These are phyloP conservation scores for Trametes pubescens DNA, from an alignment of 1,284 basidiomycete genomes.

Conservation along the genomic window DNA sequence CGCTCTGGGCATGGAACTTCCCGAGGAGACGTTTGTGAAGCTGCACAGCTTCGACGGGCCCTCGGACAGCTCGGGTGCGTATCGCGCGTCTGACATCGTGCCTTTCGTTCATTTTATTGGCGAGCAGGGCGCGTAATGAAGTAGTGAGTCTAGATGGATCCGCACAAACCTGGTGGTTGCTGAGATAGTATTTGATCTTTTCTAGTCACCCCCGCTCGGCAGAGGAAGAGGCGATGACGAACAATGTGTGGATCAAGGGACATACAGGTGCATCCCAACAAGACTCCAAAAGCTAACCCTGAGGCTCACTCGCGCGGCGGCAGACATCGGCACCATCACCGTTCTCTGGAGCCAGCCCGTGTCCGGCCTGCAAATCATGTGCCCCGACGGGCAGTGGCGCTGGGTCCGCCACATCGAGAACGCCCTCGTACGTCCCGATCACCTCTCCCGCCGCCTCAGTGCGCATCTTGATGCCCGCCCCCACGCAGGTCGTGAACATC, in stretches of 20 bases:
- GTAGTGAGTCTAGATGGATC: conserved; percentile 38
- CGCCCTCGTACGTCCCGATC: conserved; percentile 51
- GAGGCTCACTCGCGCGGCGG: neutral
- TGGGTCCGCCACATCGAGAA: conserved; percentile 69
- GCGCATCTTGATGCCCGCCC: neutral
- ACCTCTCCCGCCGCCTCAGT: too few relatives aligned
- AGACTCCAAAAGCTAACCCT: neutral
- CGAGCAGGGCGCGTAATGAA: conserved; percentile 44
- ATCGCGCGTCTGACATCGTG: neutral
- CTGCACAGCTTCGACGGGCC: conserved; percentile 45
- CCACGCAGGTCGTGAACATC: conserved; percentile 55
- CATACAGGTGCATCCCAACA: conserved; percentile 50
- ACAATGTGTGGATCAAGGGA: conserved; percentile 67
- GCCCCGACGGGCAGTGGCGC: conserved; percentile 59
- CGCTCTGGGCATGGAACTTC: conserved; percentile 40
- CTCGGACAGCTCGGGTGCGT: conserved; percentile 43
- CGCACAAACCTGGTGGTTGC: too few relatives aligned
- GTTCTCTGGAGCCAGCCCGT: conserved; percentile 69
- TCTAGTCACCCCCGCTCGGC: conserved; percentile 42
- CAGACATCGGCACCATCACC: conserved; percentile 63
- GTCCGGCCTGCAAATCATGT: conserved; percentile 61
- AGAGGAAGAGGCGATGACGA: conserved; percentile 60
- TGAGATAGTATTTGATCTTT: neutral
- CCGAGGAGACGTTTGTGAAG: conserved; percentile 46
- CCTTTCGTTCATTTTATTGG: neutral